Evolutionary conservation across 495 filamentous ascomycete genomes (phyloP).

Genomic region (Umbilicaria muhlenbergii): DNA sequence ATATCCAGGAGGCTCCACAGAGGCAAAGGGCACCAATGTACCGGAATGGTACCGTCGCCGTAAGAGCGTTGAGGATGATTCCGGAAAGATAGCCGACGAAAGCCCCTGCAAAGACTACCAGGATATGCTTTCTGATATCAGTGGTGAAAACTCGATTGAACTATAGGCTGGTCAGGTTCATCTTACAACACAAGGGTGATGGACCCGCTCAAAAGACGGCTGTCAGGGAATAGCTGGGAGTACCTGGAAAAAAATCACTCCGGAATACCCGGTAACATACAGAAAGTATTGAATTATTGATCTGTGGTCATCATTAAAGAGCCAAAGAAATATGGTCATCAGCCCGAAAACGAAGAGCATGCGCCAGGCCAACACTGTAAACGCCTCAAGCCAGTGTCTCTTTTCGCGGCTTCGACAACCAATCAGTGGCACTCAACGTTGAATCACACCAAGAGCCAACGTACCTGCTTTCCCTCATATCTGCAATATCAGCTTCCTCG

Average conservation of each 20-base stretch:
- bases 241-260: slow-evolving; percentile 11
- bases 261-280: slow-evolving; percentile 13
- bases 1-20: too few species aligned
- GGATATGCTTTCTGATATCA: slow-evolving; percentile 10
- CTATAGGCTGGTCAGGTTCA: slow-evolving; percentile 1
- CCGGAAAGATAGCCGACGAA: slow-evolving; percentile 11
- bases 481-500: too few species aligned
- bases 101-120: slow-evolving; percentile 10
- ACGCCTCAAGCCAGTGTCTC: background rate
- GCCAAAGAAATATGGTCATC: slow-evolving; percentile 12
- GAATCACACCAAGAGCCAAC: too few species aligned
- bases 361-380: slow-evolving; percentile 2
- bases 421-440: too few species aligned
- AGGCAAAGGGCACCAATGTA: background rate
- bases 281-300: slow-evolving; percentile 11
- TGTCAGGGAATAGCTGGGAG: too few species aligned
- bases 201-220: too few species aligned
- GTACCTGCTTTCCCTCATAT: too few species aligned
- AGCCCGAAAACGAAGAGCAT: slow-evolving; percentile 11
- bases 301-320: slow-evolving; percentile 3
- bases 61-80: slow-evolving; percentile 7
- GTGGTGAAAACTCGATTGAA: slow-evolving; percentile 19
- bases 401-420: too few species aligned
- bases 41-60: background rate
- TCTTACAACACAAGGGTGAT: too few species aligned